Evolutionary conservation across 2,329 filamentous ascomycete species (phyloP).

Genomic region (Talaromyces marneffei): DNA sequence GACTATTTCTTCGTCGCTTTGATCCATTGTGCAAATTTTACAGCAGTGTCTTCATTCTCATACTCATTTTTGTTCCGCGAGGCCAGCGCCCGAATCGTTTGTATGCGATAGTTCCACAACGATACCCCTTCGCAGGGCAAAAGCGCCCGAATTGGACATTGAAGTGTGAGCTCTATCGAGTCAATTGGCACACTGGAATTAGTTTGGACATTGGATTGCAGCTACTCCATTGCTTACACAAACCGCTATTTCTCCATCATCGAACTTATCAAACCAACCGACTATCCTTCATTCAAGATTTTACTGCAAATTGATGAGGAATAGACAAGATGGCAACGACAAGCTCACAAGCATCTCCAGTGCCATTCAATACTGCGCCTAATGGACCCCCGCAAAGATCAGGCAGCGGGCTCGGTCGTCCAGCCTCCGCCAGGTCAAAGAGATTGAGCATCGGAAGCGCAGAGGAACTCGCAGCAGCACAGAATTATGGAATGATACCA

Average conservation of each 20-base stretch:
- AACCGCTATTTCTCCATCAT: neutral
- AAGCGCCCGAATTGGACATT: neutral
- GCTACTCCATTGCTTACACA: neutral
- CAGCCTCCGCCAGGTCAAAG: constrained; percentile 4
- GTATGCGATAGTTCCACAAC: neutral
- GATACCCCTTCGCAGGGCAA: neutral
- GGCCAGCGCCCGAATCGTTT: neutral
- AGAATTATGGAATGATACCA: constrained; percentile 13
- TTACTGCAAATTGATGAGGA: neutral
- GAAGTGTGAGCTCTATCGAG: neutral
- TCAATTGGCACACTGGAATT: neutral
- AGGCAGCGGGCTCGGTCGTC: constrained; percentile 3
- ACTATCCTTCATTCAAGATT: neutral
- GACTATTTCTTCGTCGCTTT: neutral
- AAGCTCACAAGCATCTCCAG: constrained; percentile 4
- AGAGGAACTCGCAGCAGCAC: constrained; percentile 1
- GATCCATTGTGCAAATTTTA: neutral
- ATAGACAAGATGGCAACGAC: constrained; percentile 8
- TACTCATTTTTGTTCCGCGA: neutral
- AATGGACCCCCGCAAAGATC: constrained; percentile 2
- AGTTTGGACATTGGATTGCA: neutral
- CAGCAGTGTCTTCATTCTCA: neutral
- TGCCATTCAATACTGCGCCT: neutral
- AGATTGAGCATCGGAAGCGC: constrained; percentile 5
- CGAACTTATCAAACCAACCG: neutral